Percentiles rank a stretch among this genome's conserved stretches.
phyloP scores from a whole-genome alignment of 2,329 filamentous ascomycete genomes.

The Harringtonia lauricola region DNA sequence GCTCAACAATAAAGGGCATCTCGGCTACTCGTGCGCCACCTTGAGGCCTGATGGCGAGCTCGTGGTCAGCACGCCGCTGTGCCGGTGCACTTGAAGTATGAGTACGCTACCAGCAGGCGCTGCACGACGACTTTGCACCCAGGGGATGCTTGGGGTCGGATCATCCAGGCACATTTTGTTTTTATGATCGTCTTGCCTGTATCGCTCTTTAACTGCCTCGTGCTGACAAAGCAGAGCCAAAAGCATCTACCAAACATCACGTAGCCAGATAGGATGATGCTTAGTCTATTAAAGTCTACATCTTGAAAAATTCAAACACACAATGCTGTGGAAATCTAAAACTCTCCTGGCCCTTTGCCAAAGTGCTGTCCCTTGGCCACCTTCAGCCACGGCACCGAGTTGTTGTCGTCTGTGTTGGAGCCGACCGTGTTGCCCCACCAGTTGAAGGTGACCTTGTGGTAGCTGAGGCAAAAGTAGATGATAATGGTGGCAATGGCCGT shows the following conservation, averaged over 20 bases:
- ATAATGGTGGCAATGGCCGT: conserved; percentile 43
- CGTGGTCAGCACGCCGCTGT: conserved; percentile 70
- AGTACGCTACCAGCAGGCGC: conserved; percentile 67
- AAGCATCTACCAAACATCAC: no score
- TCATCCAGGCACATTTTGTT: conserved; percentile 43
- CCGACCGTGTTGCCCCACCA: conserved; percentile 39
- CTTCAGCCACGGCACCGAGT: conserved; percentile 4
- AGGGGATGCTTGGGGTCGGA: conserved; percentile 78
- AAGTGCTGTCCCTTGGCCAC: conserved; percentile 3
- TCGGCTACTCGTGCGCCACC: conserved; percentile 73
- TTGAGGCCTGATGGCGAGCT: conserved; percentile 66
- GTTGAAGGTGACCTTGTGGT: conserved; percentile 21
- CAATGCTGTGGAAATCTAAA: no score
- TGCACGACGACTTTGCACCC: conserved; percentile 65
- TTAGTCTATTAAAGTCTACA: no score
- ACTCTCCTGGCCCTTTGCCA: conserved; percentile 4
- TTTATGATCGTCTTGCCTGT: no score
- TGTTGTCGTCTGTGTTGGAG: conserved; percentile 5
- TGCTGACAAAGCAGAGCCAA: no score
- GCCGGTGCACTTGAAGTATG: conserved; percentile 74
- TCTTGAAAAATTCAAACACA: no score
- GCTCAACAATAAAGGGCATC: conserved; percentile 71
- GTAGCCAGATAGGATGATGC: no score
- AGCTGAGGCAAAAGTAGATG: conserved; percentile 36
- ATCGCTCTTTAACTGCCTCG: no score